Evolutionary conservation across 2,329 filamentous ascomycete genomes (phyloP).

Genomic region (Aureobasidium pullulans): DNA sequence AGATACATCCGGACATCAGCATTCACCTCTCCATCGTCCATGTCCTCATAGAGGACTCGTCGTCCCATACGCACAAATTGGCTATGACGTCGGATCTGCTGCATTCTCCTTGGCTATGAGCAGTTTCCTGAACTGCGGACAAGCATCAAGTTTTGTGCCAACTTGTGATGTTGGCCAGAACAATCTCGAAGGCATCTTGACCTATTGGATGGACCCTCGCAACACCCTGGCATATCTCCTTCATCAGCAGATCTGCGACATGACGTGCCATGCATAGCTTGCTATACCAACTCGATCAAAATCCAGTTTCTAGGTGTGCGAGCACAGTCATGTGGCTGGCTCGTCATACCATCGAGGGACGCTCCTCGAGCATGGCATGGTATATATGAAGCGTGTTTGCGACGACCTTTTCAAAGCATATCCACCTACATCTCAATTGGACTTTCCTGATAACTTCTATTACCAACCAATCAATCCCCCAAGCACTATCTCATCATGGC

Average conservation of each 20-base stretch:
- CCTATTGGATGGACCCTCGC: neutral
- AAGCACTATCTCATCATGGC: slow-evolving; percentile 4
- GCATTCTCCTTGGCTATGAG: neutral
- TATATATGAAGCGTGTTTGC: neutral
- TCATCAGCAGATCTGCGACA: neutral
- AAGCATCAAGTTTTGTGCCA: neutral
- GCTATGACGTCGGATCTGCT: slow-evolving; percentile 6
- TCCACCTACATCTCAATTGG: neutral
- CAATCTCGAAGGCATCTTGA: neutral
- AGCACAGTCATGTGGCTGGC: slow-evolving; percentile 7
- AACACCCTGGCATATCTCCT: neutral
- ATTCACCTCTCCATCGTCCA: neutral
- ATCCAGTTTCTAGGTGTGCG: slow-evolving; percentile 4
- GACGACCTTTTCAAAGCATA: neutral
- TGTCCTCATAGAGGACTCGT: neutral
- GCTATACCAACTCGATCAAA: neutral
- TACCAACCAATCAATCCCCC: neutral
- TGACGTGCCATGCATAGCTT: slow-evolving; percentile 7
- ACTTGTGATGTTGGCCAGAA: neutral
- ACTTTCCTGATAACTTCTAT: neutral
- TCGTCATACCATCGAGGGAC: neutral
- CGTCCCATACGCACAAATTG: neutral
- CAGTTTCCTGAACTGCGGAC: neutral
- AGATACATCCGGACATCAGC: too few species aligned
- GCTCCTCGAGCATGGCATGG: neutral